Evolutionary conservation across 805 yeast species (phyloP), one percentile per base, ranked within the genome.

Genomic region (Wickerhamiella shivajii): DNA sequence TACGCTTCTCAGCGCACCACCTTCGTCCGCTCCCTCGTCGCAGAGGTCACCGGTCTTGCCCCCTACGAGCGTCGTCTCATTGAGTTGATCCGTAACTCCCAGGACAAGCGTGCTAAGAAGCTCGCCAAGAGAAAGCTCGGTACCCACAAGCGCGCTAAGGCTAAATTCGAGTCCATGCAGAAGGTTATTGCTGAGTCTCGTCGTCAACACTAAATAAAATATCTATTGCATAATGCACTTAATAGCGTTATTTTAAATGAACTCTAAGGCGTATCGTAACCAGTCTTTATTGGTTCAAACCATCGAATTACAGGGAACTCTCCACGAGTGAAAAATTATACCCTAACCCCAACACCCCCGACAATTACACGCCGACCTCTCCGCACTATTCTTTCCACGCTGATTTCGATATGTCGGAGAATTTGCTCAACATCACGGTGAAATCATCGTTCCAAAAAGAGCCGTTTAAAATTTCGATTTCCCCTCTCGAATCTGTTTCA

Each of bases 61-160:
- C 98, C 99, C 69, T 90, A 90, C 69, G 99, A 90, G 74, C 85
- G 95, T 76, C 85, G 99, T 73, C 77, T 90, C 64, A 79, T 92
- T 60, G 99, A 90, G 73, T 76, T 90, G 71, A 75, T 90, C 78
- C 90, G 98, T 77, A 90, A 92, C 74, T 85, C 95, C 64, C 94
- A 95, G 77, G 99, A 90, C 73, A 90, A 90, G 93, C 90, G 97
- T 75, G 98, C 99, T 55, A 81, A 90, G 83, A 90, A 90, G 84
- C 84, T 90, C 63, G 96, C 97, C 53, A 90, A 90, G 90, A 90
- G 81, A 93, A 87, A 57, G 61, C 81, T 90, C 63, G 99, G 99
- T 71, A 83, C 98, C 58, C 93, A 87, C 78, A 77, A 75, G 74
- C 92, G 99, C 76, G 96, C 97, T 59, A 81, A 83, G 80, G 90